These are phyloP conservation scores for Mycena leptocephala DNA, from an alignment of 768 basidiomycete genomes.

Conservation along the genomic window DNA sequence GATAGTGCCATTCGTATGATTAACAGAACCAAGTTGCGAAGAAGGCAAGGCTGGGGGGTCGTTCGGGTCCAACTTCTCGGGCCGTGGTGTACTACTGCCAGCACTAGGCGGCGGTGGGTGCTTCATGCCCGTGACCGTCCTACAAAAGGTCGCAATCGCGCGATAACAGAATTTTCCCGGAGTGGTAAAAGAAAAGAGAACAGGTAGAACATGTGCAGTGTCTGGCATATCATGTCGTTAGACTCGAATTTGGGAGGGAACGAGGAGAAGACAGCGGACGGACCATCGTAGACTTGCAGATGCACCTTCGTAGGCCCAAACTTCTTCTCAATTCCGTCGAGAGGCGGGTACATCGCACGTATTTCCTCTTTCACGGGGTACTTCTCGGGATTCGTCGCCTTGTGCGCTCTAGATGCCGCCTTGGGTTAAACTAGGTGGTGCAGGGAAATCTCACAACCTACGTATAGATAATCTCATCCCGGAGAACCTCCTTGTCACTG, in stretches of 20 bases:
- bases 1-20: neutral
- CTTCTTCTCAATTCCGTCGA: constrained; percentile 69
- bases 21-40: constrained; percentile 7
- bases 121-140: constrained; percentile 72
- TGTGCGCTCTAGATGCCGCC: constrained; percentile 79
- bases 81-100: neutral
- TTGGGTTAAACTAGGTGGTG: neutral
- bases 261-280: constrained; percentile 43
- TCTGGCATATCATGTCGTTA: constrained; percentile 57
- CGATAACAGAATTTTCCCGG: constrained; percentile 88
- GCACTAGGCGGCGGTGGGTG: constrained; percentile 34
- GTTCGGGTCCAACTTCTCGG: constrained; percentile 29
- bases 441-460: constrained; percentile 52
- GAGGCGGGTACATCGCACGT: constrained; percentile 69
- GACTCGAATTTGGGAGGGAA: constrained; percentile 39
- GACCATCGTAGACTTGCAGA: constrained; percentile 94
- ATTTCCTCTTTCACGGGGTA: constrained; percentile 68
- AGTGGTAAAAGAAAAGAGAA: constrained; percentile 83
- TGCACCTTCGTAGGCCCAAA: constrained; percentile 86
- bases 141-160: constrained; percentile 81
- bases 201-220: constrained; percentile 80
- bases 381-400: constrained; percentile 87
- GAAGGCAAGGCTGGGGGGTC: constrained; percentile 30
- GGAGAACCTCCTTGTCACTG: constrained; percentile 91
- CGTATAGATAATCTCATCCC: constrained; percentile 94